These are phyloP conservation scores for Westerdykella sp. DNA, from an alignment of 2,329 filamentous ascomycete genomes.

Conservation along the genomic window DNA sequence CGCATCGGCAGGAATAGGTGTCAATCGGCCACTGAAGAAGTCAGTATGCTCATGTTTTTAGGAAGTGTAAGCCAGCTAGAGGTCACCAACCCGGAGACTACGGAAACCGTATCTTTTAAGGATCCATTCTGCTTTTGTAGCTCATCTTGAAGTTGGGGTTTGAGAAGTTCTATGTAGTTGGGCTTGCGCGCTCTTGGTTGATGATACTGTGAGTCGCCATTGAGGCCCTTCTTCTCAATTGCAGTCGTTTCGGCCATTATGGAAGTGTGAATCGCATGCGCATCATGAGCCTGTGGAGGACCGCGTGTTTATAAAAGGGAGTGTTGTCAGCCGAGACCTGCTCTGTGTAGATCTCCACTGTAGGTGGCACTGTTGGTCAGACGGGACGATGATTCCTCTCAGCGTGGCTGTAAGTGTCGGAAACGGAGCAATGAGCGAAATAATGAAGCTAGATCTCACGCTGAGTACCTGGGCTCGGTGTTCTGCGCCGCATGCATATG, in stretches of 20 bases:
- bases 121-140: constrained; percentile 18
- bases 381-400: neutral
- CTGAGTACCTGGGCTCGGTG: too few species aligned
- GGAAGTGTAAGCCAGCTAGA: neutral
- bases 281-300: constrained; percentile 6
- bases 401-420: too few species aligned
- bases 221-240: constrained; percentile 16
- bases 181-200: constrained; percentile 35
- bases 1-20: constrained; percentile 79
- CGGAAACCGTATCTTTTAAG: constrained; percentile 23
- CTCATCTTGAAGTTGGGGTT: constrained; percentile 29
- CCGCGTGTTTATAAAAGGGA: constrained; percentile 7
- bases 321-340: constrained; percentile 25
- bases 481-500: too few species aligned
- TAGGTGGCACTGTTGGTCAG: constrained; percentile 1
- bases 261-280: constrained; percentile 14
- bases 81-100: constrained; percentile 28
- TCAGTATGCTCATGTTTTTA: constrained; percentile 10
- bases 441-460: too few species aligned
- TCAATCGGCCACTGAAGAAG: constrained; percentile 65
- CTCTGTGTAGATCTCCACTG: constrained; percentile 9
- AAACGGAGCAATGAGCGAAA: too few species aligned
- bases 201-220: constrained; percentile 23
- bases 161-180: constrained; percentile 29
- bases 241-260: constrained; percentile 33